Base-by-base conservation (phyloP, 1,284 basidiomycete genomes). In the Jaminaea rosea region DNA sequence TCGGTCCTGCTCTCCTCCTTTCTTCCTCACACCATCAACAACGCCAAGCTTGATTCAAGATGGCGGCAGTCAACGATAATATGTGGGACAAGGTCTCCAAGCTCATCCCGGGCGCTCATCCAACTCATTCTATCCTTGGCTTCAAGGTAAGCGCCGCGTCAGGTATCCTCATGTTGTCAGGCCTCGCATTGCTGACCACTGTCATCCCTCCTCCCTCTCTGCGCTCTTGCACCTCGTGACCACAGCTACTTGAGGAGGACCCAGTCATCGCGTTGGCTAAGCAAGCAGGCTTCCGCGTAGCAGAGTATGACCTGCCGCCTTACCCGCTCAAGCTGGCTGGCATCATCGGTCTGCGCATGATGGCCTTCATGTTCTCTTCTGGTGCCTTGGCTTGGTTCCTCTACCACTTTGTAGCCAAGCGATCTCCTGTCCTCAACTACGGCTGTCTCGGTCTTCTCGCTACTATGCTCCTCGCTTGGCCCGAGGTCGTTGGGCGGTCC, bases 271-370 rank as follows among this genome's bases (percentile, higher is more conserved):
- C 47, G 7, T 23, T 41, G 15, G 49, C 50, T 9, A 29, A 45
- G 13, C 23, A 34, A 10, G 23, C 31, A 13, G 56, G 56, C 29
- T 56, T 58, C 56, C 47, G 48, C 27, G 51, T 58, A 7, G 56
- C 60, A 39, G 63, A 67, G 50, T 69, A 67, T 46, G 65, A 69
- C 48, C 49, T 67, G 26, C 59, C 64, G 10, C 56, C 55, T 21
- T 69, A 67, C 27, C 63, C 62, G 24, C 55, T 65, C 21, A 23
- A 10, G 17, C 54, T 51, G 7, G 63, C 58, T 3, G 58, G 46
- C 8, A 47, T 62, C 49, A 56, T 60, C 4, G 46, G 50, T 1
- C 21, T 67, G 11, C 58, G 57, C 31, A 58, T 62, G 56, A 37
- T 65, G 8, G 47, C 39, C 36, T 67, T 67, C 52, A 65, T 69